phyloP scores from a whole-genome alignment of 108 stramenopile species.

The Cylindrotheca closterium region DNA sequence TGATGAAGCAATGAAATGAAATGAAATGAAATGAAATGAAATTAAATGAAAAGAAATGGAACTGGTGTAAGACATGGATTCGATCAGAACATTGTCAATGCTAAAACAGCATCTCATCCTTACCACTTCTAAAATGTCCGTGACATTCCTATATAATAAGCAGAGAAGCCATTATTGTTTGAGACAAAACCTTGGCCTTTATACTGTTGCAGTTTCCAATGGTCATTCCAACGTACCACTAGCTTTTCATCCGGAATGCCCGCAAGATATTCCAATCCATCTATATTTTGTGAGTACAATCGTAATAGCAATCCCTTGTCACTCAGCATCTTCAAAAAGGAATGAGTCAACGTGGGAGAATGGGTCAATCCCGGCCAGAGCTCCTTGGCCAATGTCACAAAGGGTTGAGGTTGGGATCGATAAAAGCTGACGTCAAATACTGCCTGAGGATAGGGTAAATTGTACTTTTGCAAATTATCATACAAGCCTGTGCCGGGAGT shows the following conservation, averaged over 20 bases:
- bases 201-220: too few relatives aligned
- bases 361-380: conserved; percentile 84
- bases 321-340: conserved; percentile 82
- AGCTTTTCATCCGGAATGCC: conserved; percentile 77
- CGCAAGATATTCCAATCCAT: conserved; percentile 85
- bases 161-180: too few relatives aligned
- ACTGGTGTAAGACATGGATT: too few relatives aligned
- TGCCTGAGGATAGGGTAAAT: conserved; percentile 88
- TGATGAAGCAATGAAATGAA: too few relatives aligned
- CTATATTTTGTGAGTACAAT: conserved; percentile 94
- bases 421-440: conserved; percentile 93
- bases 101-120: not conserved
- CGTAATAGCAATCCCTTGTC: conserved; percentile 75
- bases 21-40: too few relatives aligned
- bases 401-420: conserved; percentile 65
- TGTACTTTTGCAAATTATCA: conserved; percentile 86
- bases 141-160: conserved; percentile 85
- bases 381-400: conserved; percentile 71
- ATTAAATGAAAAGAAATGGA: too few relatives aligned
- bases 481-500: conserved; percentile 90
- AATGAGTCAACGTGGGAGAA: conserved; percentile 88
- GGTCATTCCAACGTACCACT: conserved; percentile 25
- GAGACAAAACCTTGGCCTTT: too few relatives aligned
- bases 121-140: conserved; percentile 76
- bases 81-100: not conserved